Evolutionary conservation across 106 monocot genomes (phyloP), one percentile per base, ranked within the genome.

Genomic region (Platanthera zijinensis): DNA sequence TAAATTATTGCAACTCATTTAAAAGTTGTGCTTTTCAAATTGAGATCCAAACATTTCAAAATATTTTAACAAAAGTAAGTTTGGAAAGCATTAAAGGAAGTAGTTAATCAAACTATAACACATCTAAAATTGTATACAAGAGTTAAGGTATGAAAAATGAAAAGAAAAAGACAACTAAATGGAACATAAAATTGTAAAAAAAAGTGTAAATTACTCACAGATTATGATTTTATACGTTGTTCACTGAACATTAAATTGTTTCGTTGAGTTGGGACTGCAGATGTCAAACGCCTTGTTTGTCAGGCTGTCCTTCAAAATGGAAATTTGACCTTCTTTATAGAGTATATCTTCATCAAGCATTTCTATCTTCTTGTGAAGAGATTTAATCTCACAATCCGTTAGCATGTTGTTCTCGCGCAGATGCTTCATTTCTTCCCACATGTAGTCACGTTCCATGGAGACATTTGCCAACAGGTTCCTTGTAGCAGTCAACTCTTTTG

Each of bases 311-410:
- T 76, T 84, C 66, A 91, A 69, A 52, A 91, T 91, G 57, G 88
- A 62, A 28, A 96, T 92, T 77, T 96, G 85, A 3, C 95, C 95
- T 51, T 95, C 95, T 75, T 90, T 95, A 9, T 85, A 39, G 5
- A 90, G 80, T 49, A 92, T 66, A 48, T 90, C 85, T 78, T 96
- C 95, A 25, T 96, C 92, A 77, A 96, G 90, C 46, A 80, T 73
- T 73, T 92, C 92, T 68, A 96, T 89, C 73, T 90, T 92, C 73
- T 90, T 90, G 21, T 82, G 88, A 52, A 89, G 77, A 12, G 70
- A 79, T 45, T 52, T 52, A 54, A 85, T 75, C 73, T 92, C 87
- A 53, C 84, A 74, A 51, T 89, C 75, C 57, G 90, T 51, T 25
- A 81, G 74, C 80, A 84, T 84, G 30, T 80, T 87, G 22, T 71